Conservation (phyloP, 306 rosid genomes). For the Neltuma alba region DNA sequence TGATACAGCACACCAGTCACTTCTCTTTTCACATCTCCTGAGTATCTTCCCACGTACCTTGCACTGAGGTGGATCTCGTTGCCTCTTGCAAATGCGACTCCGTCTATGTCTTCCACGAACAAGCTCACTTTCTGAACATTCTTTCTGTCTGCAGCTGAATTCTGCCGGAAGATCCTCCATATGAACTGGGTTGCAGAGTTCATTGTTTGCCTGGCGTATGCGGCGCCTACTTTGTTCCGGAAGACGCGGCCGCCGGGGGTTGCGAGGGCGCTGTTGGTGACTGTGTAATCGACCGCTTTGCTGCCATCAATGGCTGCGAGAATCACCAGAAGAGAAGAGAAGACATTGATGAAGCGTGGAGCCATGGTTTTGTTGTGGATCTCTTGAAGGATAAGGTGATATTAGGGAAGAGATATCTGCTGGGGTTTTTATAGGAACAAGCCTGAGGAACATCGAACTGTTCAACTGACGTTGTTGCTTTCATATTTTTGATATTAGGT, state of each 20-base stretch:
- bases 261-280: constrained; percentile 33
- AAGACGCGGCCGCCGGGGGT: not conserved
- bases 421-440: too few relatives aligned
- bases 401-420: not conserved
- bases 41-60: constrained; percentile 17
- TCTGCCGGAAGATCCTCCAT: constrained; percentile 24
- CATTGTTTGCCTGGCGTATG: not conserved
- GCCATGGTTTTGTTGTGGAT: constrained; percentile 9
- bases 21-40: constrained; percentile 27
- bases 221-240: not conserved
- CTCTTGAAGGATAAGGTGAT: not conserved
- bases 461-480: too few relatives aligned
- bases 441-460: too few relatives aligned
- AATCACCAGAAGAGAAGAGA: not conserved
- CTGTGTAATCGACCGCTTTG: constrained; percentile 42
- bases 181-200: not conserved
- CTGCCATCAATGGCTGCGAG: not conserved
- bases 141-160: constrained; percentile 18
- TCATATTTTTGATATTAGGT: too few relatives aligned
- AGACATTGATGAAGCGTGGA: not conserved
- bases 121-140: constrained; percentile 29
- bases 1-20: constrained; percentile 43
- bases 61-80: constrained; percentile 39
- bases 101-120: constrained; percentile 35
- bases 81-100: constrained; percentile 31